A percentile compares a stretch with the other conserved stretches of the same genome.
Conservation (phyloP, 2,329 filamentous ascomycete species). For the Hypomyces rosellus region DNA sequence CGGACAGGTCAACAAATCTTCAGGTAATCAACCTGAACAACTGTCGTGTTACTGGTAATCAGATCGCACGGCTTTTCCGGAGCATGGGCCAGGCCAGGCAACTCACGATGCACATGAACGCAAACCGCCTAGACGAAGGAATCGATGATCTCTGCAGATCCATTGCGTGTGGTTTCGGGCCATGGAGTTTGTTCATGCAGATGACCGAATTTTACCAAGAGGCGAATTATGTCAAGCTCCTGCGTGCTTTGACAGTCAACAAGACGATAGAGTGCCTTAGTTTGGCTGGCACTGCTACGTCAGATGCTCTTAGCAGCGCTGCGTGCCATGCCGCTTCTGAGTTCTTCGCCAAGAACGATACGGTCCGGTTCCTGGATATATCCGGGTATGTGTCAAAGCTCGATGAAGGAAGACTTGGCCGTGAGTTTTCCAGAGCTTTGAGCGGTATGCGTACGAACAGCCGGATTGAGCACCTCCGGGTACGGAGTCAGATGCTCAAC, state of each 20-base stretch:
- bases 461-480: slow-evolving; percentile 43
- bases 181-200: slow-evolving; percentile 45
- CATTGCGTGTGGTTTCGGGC: slow-evolving; percentile 41
- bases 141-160: slow-evolving; percentile 45
- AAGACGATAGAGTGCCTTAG: slow-evolving; percentile 46
- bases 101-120: slow-evolving; percentile 43
- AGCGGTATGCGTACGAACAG: slow-evolving; percentile 40
- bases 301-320: slow-evolving; percentile 38
- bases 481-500: slow-evolving; percentile 51
- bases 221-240: slow-evolving; percentile 43
- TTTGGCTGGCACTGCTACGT: slow-evolving; percentile 47
- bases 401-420: slow-evolving; percentile 50
- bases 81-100: slow-evolving; percentile 43
- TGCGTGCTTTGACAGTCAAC: slow-evolving; percentile 45
- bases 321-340: slow-evolving; percentile 42
- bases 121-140: slow-evolving; percentile 47
- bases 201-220: slow-evolving; percentile 53
- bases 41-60: slow-evolving; percentile 45
- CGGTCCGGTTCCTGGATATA: slow-evolving; percentile 47
- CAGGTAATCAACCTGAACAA: slow-evolving; percentile 43
- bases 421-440: slow-evolving; percentile 45
- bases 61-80: slow-evolving; percentile 44
- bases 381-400: slow-evolving; percentile 53
- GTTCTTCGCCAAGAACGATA: slow-evolving; percentile 46
- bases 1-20: slow-evolving; percentile 34